These are phyloP conservation scores for Yamadazyma epiphylla DNA, from an alignment of 1,139 yeast genomes.

Conservation along the genomic window DNA sequence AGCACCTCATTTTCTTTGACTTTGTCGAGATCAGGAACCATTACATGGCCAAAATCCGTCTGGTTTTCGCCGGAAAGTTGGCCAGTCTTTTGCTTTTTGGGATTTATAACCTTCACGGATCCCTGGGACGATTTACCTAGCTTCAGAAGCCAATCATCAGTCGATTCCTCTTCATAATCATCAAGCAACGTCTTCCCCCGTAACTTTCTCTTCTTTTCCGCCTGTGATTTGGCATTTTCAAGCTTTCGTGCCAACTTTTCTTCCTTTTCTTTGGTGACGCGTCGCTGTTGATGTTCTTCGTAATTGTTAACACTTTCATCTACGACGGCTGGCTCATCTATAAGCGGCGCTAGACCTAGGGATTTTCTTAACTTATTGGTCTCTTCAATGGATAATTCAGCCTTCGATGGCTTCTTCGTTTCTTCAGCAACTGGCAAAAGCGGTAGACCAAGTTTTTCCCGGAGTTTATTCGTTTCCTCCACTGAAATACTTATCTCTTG, in stretches of 20 bases:
- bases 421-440: conserved; percentile 19
- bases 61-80: neutral
- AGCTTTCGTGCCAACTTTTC: conserved; percentile 12
- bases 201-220: conserved; percentile 16
- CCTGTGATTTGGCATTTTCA: conserved; percentile 16
- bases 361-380: conserved; percentile 48
- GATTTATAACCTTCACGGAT: too few relatives aligned
- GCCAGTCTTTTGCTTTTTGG: neutral
- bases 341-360: conserved; percentile 32
- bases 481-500: conserved; percentile 29
- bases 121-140: neutral
- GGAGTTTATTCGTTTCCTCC: conserved; percentile 37
- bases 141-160: conserved; percentile 37
- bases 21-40: conserved; percentile 34
- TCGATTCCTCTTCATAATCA: conserved; percentile 21
- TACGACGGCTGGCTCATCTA: conserved; percentile 38
- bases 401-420: conserved; percentile 2
- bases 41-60: conserved; percentile 38
- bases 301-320: conserved; percentile 11
- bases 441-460: conserved; percentile 27
- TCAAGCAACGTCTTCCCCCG: conserved; percentile 20
- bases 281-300: conserved; percentile 5
- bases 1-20: conserved; percentile 50
- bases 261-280: conserved; percentile 9
- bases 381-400: conserved; percentile 43